phyloP scores from a whole-genome alignment of 768 basidiomycete species.

The Termitomyces sp. region DNA sequence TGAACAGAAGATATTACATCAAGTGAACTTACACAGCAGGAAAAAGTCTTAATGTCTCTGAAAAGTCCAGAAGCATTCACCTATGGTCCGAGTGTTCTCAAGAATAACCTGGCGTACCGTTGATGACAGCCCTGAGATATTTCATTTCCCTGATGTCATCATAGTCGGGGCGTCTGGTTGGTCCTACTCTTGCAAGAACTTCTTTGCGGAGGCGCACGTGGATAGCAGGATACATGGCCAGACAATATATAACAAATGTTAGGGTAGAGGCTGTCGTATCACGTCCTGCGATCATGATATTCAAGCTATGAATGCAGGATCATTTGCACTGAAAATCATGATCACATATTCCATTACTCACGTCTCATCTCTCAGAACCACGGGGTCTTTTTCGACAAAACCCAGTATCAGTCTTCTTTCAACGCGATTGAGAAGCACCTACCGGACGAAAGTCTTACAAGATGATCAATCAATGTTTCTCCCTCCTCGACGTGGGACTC shows the following conservation, averaged over 20 bases:
- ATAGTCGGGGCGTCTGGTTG: constrained; percentile 40
- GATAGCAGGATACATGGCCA: constrained; percentile 47
- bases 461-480: constrained; percentile 49
- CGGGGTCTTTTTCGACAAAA: constrained; percentile 24
- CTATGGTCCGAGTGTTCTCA: not conserved
- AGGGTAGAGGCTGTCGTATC: constrained; percentile 41
- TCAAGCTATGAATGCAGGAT: constrained; percentile 17
- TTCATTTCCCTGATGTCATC: constrained; percentile 59
- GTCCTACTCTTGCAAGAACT: constrained; percentile 46
- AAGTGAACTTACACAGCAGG: constrained; percentile 41
- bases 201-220: constrained; percentile 46
- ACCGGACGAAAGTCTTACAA: constrained; percentile 44
- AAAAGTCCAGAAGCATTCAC: not conserved
- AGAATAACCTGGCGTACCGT: constrained; percentile 33
- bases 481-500: constrained; percentile 29
- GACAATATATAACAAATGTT: constrained; percentile 35
- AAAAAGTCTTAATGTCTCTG: constrained; percentile 53
- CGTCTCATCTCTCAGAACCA: constrained; percentile 44
- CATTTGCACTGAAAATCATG: no score
- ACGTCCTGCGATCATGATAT: constrained; percentile 47
- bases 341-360: constrained; percentile 11
- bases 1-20: not conserved
- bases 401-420: not conserved
- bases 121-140: constrained; percentile 60
- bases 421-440: not conserved